Percentiles rank a stretch among this genome's conserved stretches.
These are phyloP conservation scores for Globisporangium iwayamae DNA, from an alignment of 352 stramenopile genomes.

Conservation along the genomic window DNA sequence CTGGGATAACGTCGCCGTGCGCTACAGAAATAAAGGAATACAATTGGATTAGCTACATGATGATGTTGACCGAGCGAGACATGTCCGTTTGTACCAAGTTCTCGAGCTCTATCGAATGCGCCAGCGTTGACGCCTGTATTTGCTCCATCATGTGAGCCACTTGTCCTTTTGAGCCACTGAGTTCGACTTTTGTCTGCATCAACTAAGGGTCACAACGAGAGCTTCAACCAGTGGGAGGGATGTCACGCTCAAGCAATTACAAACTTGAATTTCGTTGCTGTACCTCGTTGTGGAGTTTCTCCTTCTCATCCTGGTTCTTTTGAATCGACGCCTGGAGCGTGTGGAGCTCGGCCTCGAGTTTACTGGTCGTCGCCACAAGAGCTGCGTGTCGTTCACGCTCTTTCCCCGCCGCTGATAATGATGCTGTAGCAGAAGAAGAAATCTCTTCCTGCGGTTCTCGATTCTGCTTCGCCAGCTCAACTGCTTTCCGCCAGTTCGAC, in stretches of 20 bases:
- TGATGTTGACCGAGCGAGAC: neutral
- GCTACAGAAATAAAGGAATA: neutral
- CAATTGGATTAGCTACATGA: neutral
- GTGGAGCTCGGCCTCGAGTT: constrained; percentile 18
- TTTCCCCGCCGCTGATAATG: neutral
- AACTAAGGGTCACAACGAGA: neutral
- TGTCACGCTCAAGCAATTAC: neutral
- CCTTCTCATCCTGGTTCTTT: neutral
- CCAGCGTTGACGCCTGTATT: neutral
- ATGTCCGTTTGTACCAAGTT: neutral
- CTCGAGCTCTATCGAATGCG: constrained; percentile 6
- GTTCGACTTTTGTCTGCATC: neutral
- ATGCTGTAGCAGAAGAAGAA: neutral
- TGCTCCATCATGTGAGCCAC: neutral
- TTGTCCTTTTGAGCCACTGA: neutral
- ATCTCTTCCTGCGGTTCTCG: neutral
- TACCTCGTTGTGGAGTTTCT: constrained; percentile 14
- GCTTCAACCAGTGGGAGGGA: neutral
- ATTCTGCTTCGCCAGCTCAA: constrained; percentile 11
- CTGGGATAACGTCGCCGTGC: constrained; percentile 1
- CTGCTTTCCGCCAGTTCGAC: constrained; percentile 17
- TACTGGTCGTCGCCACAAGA: constrained; percentile 1
- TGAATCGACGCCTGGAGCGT: constrained; percentile 10
- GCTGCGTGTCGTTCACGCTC: constrained; percentile 8
- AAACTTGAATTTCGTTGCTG: neutral